These are phyloP conservation scores for Penicillium crystallinum DNA, from an alignment of 495 filamentous ascomycete genomes.

Conservation along the genomic window DNA sequence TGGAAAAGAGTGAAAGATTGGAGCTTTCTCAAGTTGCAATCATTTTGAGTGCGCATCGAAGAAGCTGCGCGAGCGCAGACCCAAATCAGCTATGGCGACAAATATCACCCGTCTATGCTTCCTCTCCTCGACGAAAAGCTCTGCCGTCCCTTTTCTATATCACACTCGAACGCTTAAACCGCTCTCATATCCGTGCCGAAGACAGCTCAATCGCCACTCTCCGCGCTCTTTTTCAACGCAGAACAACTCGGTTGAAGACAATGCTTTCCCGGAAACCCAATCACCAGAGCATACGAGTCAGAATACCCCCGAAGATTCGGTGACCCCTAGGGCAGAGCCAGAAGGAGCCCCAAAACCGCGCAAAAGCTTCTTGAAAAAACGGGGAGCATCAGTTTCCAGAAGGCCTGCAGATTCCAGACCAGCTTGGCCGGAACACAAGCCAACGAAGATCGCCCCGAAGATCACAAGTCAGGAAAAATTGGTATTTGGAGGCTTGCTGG, in stretches of 20 bases:
- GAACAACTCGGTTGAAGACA: not conserved
- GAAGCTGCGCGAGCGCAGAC: not conserved
- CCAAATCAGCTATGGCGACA: constrained; percentile 13
- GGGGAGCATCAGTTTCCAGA: constrained; percentile 10
- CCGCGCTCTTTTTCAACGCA: constrained; percentile 11
- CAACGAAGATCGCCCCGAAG: constrained; percentile 2
- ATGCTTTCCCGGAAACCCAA: not conserved
- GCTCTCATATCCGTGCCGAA: constrained; percentile 9
- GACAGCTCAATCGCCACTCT: constrained; percentile 5
- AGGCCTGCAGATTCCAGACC: not conserved
- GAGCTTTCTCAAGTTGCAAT: not conserved
- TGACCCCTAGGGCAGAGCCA: not conserved
- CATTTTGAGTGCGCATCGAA: not conserved
- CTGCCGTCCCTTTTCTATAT: constrained; percentile 60
- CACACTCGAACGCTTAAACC: constrained; percentile 57
- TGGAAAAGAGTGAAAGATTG: not conserved
- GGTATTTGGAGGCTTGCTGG: constrained; percentile 24
- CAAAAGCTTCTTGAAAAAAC: constrained; percentile 26
- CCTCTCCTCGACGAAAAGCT: constrained; percentile 19
- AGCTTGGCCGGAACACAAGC: not conserved
- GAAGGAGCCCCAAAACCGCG: constrained; percentile 1
- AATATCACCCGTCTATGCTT: constrained; percentile 20
- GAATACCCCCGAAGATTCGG: not conserved
- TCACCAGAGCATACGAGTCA: not conserved
- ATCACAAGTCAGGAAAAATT: constrained; percentile 28